Percentiles rank a stretch among this genome's conserved stretches.
phyloP scores from a whole-genome alignment of 495 filamentous ascomycete species.

The Beverwykella pulmonaria region DNA sequence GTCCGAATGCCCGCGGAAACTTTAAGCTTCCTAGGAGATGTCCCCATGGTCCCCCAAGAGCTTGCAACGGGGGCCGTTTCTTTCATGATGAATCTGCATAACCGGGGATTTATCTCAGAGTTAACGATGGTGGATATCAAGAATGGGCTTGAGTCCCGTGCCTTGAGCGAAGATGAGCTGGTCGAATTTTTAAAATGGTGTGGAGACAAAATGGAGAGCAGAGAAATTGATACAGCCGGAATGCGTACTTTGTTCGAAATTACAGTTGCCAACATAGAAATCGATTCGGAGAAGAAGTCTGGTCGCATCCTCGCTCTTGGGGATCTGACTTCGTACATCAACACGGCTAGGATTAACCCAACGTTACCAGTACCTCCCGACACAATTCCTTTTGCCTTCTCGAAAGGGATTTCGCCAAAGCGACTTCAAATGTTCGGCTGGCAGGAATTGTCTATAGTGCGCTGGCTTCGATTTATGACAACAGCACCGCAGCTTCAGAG shows the following conservation, averaged over 20 bases:
- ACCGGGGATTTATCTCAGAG: constrained; percentile 77
- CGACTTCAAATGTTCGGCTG: constrained; percentile 81
- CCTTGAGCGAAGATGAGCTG: constrained; percentile 73
- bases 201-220: constrained; percentile 63
- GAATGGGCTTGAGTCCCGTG: constrained; percentile 73
- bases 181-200: constrained; percentile 82
- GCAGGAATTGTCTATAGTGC: constrained; percentile 75
- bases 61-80: constrained; percentile 63
- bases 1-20: constrained; percentile 82
- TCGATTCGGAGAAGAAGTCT: constrained; percentile 53
- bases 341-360: constrained; percentile 71
- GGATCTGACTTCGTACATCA: constrained; percentile 73
- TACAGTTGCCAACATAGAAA: constrained; percentile 75
- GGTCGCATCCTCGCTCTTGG: constrained; percentile 74
- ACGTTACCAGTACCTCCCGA: constrained; percentile 81
- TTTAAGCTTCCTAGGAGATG: constrained; percentile 84
- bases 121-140: constrained; percentile 86
- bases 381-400: constrained; percentile 80
- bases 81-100: constrained; percentile 76
- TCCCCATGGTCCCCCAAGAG: constrained; percentile 80
- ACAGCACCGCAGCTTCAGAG: constrained; percentile 59
- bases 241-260: constrained; percentile 71
- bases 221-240: constrained; percentile 65
- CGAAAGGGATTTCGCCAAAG: constrained; percentile 59
- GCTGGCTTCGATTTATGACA: constrained; percentile 80